These are phyloP conservation scores for Olyra latifolia DNA, from an alignment of 176 grass and related monocot genomes.

Conservation along the genomic window DNA sequence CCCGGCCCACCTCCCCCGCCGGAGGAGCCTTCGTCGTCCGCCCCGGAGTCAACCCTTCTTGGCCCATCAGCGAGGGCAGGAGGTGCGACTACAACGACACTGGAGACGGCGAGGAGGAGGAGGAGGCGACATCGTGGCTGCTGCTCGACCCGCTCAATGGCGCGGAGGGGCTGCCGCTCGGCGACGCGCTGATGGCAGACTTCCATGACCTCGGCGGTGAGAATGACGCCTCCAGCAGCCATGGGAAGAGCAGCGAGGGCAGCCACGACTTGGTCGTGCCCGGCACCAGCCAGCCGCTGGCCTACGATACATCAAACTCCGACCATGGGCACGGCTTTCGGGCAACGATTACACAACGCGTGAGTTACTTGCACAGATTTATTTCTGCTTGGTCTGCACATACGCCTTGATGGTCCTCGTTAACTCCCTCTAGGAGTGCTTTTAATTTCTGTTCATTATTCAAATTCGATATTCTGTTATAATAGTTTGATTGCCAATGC, in stretches of 20 bases:
- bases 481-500: too few relatives aligned
- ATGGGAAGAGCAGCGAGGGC: neutral
- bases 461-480: too few relatives aligned
- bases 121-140: constrained; percentile 30
- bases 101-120: neutral
- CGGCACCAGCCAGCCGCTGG: constrained; percentile 9
- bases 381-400: neutral
- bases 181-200: constrained; percentile 22
- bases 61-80: constrained; percentile 28
- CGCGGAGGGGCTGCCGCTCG: neutral
- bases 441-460: too few relatives aligned
- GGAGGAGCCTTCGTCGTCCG: constrained; percentile 41
- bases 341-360: constrained; percentile 8
- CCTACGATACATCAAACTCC: neutral
- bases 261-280: constrained; percentile 34
- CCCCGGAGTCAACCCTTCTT: constrained; percentile 25
- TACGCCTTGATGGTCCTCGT: neutral
- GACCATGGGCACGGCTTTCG: constrained; percentile 12
- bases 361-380: constrained; percentile 12
- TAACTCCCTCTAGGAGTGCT: too few relatives aligned
- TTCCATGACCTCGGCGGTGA: constrained; percentile 28
- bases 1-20: constrained; percentile 3
- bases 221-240: neutral
- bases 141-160: constrained; percentile 33
- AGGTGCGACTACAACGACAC: constrained; percentile 12